Evolutionary conservation across 768 basidiomycete genomes (phyloP).

Genomic region (Stropharia rugosoannulata): DNA sequence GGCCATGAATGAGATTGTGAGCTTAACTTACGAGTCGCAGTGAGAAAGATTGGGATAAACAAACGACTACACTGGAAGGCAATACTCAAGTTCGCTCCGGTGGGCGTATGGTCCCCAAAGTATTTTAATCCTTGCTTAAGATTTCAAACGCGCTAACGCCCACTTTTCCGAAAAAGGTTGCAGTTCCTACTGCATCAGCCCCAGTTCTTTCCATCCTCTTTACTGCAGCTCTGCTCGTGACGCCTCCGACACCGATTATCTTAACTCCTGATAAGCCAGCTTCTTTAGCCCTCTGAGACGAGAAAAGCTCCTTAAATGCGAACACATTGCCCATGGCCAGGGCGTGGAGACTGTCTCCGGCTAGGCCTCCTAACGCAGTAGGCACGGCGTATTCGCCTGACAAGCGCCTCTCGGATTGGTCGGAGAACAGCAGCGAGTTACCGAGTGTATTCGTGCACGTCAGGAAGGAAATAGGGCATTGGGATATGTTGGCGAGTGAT

Average conservation of each 20-base stretch:
- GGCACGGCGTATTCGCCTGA: slow-evolving; percentile 54
- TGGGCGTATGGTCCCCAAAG: too few species aligned
- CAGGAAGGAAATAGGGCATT: slow-evolving; percentile 59
- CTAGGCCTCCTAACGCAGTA: slow-evolving; percentile 67
- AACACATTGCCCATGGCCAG: slow-evolving; percentile 78
- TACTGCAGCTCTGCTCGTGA: slow-evolving; percentile 57
- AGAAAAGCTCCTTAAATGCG: slow-evolving; percentile 55
- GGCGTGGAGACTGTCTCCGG: slow-evolving; percentile 74
- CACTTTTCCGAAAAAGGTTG: slow-evolving; percentile 51
- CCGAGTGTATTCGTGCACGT: slow-evolving; percentile 84
- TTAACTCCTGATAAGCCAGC: slow-evolving; percentile 45
- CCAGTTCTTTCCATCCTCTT: slow-evolving; percentile 74
- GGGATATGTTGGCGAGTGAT: slow-evolving; percentile 27
- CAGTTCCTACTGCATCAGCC: slow-evolving; percentile 66
- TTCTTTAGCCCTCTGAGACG: slow-evolving; percentile 28
- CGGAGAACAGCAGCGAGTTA: slow-evolving; percentile 59
- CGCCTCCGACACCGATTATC: slow-evolving; percentile 84
- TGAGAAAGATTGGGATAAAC: too few species aligned
- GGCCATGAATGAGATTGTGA: too few species aligned
- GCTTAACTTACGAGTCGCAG: too few species aligned
- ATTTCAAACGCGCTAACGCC: slow-evolving; percentile 55
- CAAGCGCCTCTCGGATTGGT: slow-evolving; percentile 38
- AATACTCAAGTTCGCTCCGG: too few species aligned
- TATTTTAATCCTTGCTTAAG: slow-evolving; percentile 13
- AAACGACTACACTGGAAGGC: too few species aligned